phyloP scores from a whole-genome alignment of 441 rosid genomes.

The Lepidium campestre region DNA sequence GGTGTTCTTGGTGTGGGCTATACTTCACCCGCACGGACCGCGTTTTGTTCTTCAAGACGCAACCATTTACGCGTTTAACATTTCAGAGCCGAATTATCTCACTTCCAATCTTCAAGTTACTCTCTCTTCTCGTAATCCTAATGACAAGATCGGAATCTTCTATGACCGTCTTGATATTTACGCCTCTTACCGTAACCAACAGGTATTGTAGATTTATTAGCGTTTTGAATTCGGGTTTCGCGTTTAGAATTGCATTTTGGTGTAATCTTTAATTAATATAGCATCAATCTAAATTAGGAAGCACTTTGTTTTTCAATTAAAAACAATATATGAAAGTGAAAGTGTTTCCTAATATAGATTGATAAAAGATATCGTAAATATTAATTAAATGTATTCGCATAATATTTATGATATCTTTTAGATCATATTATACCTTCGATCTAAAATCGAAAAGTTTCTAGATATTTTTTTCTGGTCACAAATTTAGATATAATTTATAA shows the following conservation, averaged over 20 bases:
- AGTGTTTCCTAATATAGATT: too few relatives aligned
- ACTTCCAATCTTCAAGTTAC: slow-evolving; percentile 56
- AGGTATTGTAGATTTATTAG: slow-evolving; percentile 23
- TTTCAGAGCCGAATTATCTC: slow-evolving; percentile 38
- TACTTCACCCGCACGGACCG: slow-evolving; percentile 59
- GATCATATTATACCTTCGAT: too few relatives aligned
- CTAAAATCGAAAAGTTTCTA: too few relatives aligned
- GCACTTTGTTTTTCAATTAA: too few relatives aligned
- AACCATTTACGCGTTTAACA: slow-evolving; percentile 45
- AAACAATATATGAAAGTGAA: too few relatives aligned
- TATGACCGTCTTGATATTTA: slow-evolving; percentile 48
- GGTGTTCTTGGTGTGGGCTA: slow-evolving; percentile 51
- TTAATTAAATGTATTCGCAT: too few relatives aligned
- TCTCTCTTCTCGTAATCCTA: slow-evolving; percentile 54
- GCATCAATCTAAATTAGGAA: too few relatives aligned
- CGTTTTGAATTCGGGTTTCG: slow-evolving; percentile 14
- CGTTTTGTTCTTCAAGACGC: slow-evolving; percentile 58
- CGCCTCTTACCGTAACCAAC: slow-evolving; percentile 66
- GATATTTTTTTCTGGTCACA: too few relatives aligned
- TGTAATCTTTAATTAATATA: too few relatives aligned
- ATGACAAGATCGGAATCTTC: slow-evolving; percentile 52
- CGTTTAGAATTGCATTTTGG: neutral
- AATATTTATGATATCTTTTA: too few relatives aligned
- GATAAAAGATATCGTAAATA: too few relatives aligned
- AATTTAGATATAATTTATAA: too few relatives aligned